Evolutionary conservation across 768 basidiomycete species (phyloP).

Genomic region (Podaxis sp.): DNA sequence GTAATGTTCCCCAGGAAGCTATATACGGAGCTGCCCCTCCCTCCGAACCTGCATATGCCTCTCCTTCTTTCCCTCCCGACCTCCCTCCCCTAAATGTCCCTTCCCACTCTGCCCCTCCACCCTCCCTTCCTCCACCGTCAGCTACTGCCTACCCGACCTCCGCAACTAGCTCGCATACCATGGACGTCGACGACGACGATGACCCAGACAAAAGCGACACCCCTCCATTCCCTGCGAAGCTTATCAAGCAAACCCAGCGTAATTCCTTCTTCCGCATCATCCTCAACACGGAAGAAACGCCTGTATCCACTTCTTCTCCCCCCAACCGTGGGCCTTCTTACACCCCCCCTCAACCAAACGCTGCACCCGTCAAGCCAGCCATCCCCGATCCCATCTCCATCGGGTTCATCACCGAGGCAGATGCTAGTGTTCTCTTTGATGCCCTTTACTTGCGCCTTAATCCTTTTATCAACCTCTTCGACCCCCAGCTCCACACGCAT

Average conservation of each 20-base stretch:
- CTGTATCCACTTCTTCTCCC: slow-evolving; percentile 29
- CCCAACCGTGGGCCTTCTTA: slow-evolving; percentile 36
- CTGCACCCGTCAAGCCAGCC: slow-evolving; percentile 35
- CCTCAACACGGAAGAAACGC: slow-evolving; percentile 65
- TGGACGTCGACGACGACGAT: slow-evolving; percentile 62
- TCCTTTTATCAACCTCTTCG: slow-evolving; percentile 87
- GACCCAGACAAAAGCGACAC: slow-evolving; percentile 61
- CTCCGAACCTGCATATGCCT: slow-evolving; percentile 26
- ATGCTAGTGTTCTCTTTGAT: slow-evolving; percentile 74
- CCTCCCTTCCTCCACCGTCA: slow-evolving; percentile 28
- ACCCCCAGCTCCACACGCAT: slow-evolving; percentile 81
- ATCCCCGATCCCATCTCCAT: slow-evolving; percentile 69
- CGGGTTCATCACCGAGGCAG: slow-evolving; percentile 66
- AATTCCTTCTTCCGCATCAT: slow-evolving; percentile 84
- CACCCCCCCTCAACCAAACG: slow-evolving; percentile 37
- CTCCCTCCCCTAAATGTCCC: slow-evolving; percentile 36
- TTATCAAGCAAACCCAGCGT: slow-evolving; percentile 71
- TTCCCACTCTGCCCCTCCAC: slow-evolving; percentile 23
- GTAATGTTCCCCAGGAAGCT: slow-evolving; percentile 24
- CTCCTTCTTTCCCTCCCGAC: slow-evolving; percentile 21
- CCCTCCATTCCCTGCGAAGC: slow-evolving; percentile 67
- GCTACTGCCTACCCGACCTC: slow-evolving; percentile 35
- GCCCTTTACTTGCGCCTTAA: slow-evolving; percentile 80
- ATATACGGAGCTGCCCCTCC: slow-evolving; percentile 27
- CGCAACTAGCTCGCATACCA: slow-evolving; percentile 34